Evolutionary conservation across 2,329 filamentous ascomycete species (phyloP), one percentile per base, ranked within the genome.

Genomic region (Fusarium sp.): DNA sequence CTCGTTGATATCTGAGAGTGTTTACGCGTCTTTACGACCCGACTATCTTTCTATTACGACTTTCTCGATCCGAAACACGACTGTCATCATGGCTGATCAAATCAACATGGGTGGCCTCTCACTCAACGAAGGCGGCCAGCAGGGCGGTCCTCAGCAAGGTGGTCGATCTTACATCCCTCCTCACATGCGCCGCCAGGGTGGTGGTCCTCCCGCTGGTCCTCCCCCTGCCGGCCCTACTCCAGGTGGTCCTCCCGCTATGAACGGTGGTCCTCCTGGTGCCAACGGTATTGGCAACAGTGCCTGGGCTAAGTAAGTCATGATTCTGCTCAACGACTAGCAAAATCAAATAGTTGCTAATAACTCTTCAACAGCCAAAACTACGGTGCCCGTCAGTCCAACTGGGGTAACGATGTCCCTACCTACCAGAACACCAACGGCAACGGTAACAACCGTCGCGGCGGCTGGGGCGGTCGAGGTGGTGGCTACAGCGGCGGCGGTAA

Each of bases 111-210:
- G 85, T 78, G 88, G 89, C 77, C 84, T 95, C 75, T 90, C 83
- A 80, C 83, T 95, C 68, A 88, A 81, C 59, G 78, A 79, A 30
- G 78, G 75, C 56, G 68, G 73, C 46, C 77, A 56, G 54, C 71
- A 74, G 45, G 71, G 67, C 52, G 66, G 64, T 65, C 48, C 73
- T 59, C 69, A 75, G 69, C 69, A 75, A 69, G 60, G 60, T 56
- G 65, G 72, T 69, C 90, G 90, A 75, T 91, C 91, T 57, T 96
- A 96, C 85, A 94, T 96, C 71, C 92, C 92, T 70, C 92, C 92
- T 80, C 93, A 96, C 81, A 89, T 94, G 85, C 89, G 92, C 74
- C 76, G 74, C 38, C 68, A 67, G 39, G 73, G 72, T 56, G 65
- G 70, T 32, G 58, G 80, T 70, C 79, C 77, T 42, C 51, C 52